A percentile compares a stretch with the other conserved stretches of the same genome.
Conservation (phyloP, 306 rosid species). For the Acacia melanoxylon region DNA sequence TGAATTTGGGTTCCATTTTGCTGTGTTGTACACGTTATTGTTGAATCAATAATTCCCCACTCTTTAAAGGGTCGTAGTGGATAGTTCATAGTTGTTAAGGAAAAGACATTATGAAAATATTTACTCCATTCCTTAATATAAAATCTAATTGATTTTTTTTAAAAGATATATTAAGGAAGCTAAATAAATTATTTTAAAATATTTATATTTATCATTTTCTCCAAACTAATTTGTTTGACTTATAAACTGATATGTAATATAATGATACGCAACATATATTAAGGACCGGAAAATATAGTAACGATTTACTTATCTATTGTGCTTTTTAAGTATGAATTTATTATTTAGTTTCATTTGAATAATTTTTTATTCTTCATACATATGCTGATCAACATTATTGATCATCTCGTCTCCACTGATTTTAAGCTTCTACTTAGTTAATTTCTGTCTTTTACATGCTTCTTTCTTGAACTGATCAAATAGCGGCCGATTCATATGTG, state of each 20-base stretch:
- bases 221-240: too few species aligned
- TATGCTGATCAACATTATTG: background rate
- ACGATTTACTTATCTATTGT: background rate
- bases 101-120: background rate
- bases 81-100: background rate
- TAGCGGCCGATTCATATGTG: too few species aligned
- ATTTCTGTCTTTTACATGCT: background rate
- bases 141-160: too few species aligned
- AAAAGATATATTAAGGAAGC: too few species aligned
- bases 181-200: too few species aligned
- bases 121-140: background rate
- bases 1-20: slow-evolving; percentile 25
- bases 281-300: too few species aligned
- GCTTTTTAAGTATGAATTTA: background rate
- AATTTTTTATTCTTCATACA: background rate
- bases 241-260: too few species aligned
- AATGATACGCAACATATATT: too few species aligned
- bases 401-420: background rate
- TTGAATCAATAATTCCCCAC: background rate
- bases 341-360: background rate
- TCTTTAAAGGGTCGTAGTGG: background rate
- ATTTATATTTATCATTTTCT: too few species aligned
- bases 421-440: background rate
- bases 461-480: background rate
- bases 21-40: slow-evolving; percentile 18